Evolutionary conservation across 2,329 filamentous ascomycete species (phyloP), one percentile per base, ranked within the genome.

Genomic region (Botrytis aclada): DNA sequence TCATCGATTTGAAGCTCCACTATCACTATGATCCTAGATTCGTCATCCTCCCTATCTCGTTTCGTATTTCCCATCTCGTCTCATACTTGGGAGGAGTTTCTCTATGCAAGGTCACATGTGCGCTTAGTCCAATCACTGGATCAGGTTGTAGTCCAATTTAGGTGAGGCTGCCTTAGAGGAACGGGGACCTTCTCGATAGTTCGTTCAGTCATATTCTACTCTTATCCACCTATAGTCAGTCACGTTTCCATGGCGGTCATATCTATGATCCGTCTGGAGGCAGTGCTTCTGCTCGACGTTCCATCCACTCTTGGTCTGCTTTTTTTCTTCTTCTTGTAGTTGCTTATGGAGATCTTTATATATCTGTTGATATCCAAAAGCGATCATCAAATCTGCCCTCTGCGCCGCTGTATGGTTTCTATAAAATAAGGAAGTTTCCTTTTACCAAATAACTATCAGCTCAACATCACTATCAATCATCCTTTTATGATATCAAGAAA

Each of bases 181-280:
- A 58, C 51, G 29, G 18, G 51, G 54, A 69, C 29, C 18, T 39
- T 58, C 25, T 41, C 63, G 51, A 47, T 66, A 67, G 54, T 64
- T 70, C 69, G 39, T 60, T 67, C 47, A 74, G 63, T 58, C 66
- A 60, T 74, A 72, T 72, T 67, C 63, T 63, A 70, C 66, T 62
- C 70, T 73, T 51, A 61, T 76, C 66, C 18, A 67, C 65, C 47
- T 67, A 67, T 41, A 29, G n/a, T 9, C 76, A 71, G 77, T 78
- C 77, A 75, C 73, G 75, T 78, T 72, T 72, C 56, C 75, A 73
- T 74, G 74, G 72, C 75, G 75, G 75, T 74, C 73, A 74, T 72
- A 64, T 63, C 63, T 43, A 74, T 76, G 76, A 76, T 75, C 74
- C 70, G 37, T 75, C 76, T 76, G 60, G 77, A 77, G 77, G 78